Conservation (phyloP, 257 asterid genomes). For the Solanum rostratum region DNA sequence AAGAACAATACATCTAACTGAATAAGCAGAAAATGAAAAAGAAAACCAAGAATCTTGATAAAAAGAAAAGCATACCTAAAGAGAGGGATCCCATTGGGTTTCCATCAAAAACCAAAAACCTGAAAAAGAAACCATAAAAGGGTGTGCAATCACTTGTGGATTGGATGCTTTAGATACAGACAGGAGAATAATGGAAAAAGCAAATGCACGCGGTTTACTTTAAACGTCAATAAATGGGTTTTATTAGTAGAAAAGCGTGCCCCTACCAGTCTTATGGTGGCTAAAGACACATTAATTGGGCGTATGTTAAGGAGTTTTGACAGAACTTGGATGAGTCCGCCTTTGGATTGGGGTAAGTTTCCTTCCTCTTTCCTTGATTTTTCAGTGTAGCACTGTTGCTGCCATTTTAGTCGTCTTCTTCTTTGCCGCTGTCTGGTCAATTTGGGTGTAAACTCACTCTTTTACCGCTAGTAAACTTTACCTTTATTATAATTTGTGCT, state of each 20-base stretch:
- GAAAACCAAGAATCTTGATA: neutral
- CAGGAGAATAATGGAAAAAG: neutral
- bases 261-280: neutral
- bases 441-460: neutral
- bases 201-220: neutral
- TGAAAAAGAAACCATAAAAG: neutral
- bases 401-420: neutral
- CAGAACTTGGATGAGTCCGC: neutral
- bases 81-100: neutral
- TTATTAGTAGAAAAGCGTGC: neutral
- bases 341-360: neutral
- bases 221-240: neutral
- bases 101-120: neutral
- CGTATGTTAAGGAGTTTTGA: neutral
- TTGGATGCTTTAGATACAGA: neutral
- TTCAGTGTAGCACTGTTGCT: neutral
- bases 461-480: neutral
- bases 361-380: neutral
- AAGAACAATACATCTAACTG: neutral
- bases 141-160: neutral
- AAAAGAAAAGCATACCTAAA: neutral
- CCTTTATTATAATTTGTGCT: neutral
- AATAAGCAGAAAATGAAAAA: neutral
- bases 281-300: neutral
- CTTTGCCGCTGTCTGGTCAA: neutral